Conservation (phyloP, 441 rosid genomes). For the Pelargonium cotyledonis region DNA sequence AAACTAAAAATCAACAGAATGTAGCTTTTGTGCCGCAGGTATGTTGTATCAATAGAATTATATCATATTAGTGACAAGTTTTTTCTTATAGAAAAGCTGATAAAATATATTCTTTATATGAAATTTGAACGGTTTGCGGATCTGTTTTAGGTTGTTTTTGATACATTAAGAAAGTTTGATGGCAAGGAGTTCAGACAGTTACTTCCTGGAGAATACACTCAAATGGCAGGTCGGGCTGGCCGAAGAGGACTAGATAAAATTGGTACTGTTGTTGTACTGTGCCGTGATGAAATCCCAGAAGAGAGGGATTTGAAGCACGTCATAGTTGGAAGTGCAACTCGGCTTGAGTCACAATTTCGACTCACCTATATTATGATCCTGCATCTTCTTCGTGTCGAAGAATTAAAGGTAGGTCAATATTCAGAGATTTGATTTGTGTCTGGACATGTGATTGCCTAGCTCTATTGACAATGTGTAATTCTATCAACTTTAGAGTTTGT, state of each 20-base stretch:
- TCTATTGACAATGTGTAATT: slow-evolving; percentile 4
- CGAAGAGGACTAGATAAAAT: slow-evolving; percentile 95
- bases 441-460: slow-evolving; percentile 6
- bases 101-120: not conserved
- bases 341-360: slow-evolving; percentile 89
- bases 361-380: slow-evolving; percentile 94
- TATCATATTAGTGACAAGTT: not conserved
- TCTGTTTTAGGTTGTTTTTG: slow-evolving; percentile 76
- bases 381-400: slow-evolving; percentile 98
- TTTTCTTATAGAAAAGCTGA: not conserved
- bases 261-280: slow-evolving; percentile 91
- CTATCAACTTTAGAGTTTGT: slow-evolving; percentile 11
- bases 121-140: slow-evolving; percentile 14
- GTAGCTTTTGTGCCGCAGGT: not conserved
- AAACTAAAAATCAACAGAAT: not conserved
- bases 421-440: slow-evolving; percentile 14
- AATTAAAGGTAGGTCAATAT: slow-evolving; percentile 63
- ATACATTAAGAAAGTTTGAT: slow-evolving; percentile 87
- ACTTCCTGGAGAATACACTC: slow-evolving; percentile 98
- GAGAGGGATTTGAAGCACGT: slow-evolving; percentile 54
- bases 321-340: slow-evolving; percentile 83
- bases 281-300: slow-evolving; percentile 90
- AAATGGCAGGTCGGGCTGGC: slow-evolving; percentile 99
- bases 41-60: not conserved
- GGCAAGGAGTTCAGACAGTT: slow-evolving; percentile 84